Conservation (phyloP, 805 yeast species). For the Lachancea waltii region DNA sequence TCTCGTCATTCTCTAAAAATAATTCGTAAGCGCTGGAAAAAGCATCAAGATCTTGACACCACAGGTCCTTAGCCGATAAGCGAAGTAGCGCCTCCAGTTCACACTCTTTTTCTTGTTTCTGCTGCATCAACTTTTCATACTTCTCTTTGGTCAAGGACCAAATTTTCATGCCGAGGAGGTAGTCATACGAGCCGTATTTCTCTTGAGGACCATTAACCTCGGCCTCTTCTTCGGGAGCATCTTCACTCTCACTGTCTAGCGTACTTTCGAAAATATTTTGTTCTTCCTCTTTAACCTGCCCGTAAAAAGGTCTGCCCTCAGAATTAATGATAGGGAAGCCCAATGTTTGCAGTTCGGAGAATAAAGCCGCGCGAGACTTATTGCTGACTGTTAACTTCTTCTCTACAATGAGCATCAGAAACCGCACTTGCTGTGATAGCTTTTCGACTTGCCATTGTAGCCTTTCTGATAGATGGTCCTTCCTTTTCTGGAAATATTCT, state of each 20-base stretch:
- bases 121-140: conserved; percentile 70
- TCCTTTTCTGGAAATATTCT: conserved; percentile 85
- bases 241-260: conserved; percentile 35
- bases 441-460: conserved; percentile 70
- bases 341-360: conserved; percentile 52
- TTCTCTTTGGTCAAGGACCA: conserved; percentile 91
- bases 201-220: conserved; percentile 42
- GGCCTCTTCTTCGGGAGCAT: conserved; percentile 34
- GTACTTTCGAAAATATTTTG: conserved; percentile 34
- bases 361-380: conserved; percentile 58
- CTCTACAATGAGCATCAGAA: conserved; percentile 84
- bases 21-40: conserved; percentile 61
- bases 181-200: conserved; percentile 66
- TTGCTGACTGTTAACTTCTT: conserved; percentile 64
- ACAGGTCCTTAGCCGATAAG: conserved; percentile 75
- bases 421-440: conserved; percentile 78
- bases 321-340: conserved; percentile 76
- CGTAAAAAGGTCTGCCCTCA: conserved; percentile 55
- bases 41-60: conserved; percentile 77
- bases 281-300: conserved; percentile 28
- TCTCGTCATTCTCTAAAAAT: conserved; percentile 61
- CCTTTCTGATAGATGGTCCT: conserved; percentile 65
- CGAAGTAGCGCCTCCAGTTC: conserved; percentile 63
- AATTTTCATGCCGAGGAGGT: conserved; percentile 83
- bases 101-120: conserved; percentile 62